Conservation (phyloP, 805 yeast genomes). For the Saitoella complicata region DNA sequence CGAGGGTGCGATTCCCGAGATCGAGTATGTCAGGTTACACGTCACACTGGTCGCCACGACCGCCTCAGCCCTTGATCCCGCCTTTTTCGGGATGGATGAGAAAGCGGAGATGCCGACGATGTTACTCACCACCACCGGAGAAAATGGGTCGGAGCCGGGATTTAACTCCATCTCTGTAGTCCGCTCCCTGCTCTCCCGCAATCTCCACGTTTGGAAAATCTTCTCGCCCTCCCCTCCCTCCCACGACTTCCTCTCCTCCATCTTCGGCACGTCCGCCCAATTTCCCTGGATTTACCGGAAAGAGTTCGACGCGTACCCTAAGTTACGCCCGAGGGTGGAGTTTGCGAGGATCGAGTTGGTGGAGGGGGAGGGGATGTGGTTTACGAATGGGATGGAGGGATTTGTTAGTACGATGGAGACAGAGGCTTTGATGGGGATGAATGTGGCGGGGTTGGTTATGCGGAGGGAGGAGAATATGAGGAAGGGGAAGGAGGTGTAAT, state of each 20-base stretch:
- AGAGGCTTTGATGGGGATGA: constrained; percentile 32
- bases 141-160: constrained; percentile 3
- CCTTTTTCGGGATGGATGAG: constrained; percentile 12
- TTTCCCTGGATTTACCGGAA: constrained; percentile 21
- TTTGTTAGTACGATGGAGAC: constrained; percentile 40
- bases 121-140: constrained; percentile 13
- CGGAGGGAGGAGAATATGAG: no score
- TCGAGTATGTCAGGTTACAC: constrained; percentile 26
- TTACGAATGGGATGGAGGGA: constrained; percentile 30
- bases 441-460: constrained; percentile 29
- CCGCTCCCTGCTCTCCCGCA: constrained; percentile 15
- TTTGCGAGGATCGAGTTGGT: constrained; percentile 20
- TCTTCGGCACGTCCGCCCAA: constrained; percentile 16
- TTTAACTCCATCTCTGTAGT: constrained; percentile 25
- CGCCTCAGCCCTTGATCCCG: constrained; percentile 12
- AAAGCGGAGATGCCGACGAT: constrained; percentile 8
- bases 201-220: constrained; percentile 28
- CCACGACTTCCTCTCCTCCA: constrained; percentile 10
- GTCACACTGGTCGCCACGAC: constrained; percentile 24
- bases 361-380: constrained; percentile 23
- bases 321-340: constrained; percentile 19
- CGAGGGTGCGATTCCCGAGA: constrained; percentile 10
- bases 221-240: constrained; percentile 21
- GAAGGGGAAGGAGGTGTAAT: no score
- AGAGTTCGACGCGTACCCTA: constrained; percentile 32